Base-by-base conservation (phyloP, 257 asterid genomes). In the Coffea canephora region DNA sequence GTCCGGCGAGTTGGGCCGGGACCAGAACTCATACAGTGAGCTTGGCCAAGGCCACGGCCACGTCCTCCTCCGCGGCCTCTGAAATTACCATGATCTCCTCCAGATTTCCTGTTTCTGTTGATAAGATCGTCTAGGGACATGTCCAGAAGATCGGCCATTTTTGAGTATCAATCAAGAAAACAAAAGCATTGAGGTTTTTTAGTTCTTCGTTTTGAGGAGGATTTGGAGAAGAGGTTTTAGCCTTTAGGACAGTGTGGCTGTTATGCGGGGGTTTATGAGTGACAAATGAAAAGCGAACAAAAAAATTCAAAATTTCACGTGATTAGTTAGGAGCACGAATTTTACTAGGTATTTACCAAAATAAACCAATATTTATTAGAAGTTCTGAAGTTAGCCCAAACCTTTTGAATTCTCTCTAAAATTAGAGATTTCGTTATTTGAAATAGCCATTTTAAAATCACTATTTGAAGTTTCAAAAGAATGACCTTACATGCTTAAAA, bases 121-220 rank as follows among this genome's bases (percentile, higher is more conserved):
- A 83, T 81, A 57, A 82, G 78, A 45, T 90, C 91, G 41, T 85
- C 91, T 16, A 90, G 89, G 3, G 90, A 39, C 84, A 84, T 79
- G 71, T 90, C 91, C 70, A 87, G 86, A 74, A 71, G 79, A 14
- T 67, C 71, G 15, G 59, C 81, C 79, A 83, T 77, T 73, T 74
- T 46, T 14, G 3, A 25, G 9, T 39, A 39, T 39, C 5, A 46
- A 52, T 19, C 64, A 54, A 61, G 8, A 70, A 1, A 36, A 23
- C 31, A 36, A 72, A n/a, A 12, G 71, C 9, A 57, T 15, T 49
- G 36, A 4, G 9, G 6, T 39, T 39, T 39, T 39, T 39, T 39
- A 3, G 43, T 39, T 39, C 43, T 39, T 39, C 43, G 5, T 39
- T 4, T 39, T 39, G 43, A 39, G 43, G 43, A 39, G 39, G 54